Conservation (phyloP, 257 asterid species). For the Ophiorrhiza pumila region DNA sequence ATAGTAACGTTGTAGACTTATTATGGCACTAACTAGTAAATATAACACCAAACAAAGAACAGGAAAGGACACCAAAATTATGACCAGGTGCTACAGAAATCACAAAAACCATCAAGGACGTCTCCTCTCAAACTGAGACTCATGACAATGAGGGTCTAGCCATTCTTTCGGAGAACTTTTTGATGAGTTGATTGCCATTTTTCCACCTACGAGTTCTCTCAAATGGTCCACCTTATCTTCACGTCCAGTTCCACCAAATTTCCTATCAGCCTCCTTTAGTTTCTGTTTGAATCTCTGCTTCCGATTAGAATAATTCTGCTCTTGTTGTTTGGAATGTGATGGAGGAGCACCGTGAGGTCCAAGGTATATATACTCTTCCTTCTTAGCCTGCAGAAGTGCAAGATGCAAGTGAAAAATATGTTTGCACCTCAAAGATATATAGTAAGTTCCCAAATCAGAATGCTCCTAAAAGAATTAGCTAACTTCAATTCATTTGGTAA, state of each 20-base stretch:
- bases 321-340: constrained; percentile 64
- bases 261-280: constrained; percentile 73
- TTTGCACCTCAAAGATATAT: background rate
- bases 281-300: constrained; percentile 77
- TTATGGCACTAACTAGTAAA: constrained; percentile 8
- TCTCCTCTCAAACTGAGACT: constrained; percentile 68
- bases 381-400: constrained; percentile 35
- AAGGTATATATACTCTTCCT: constrained; percentile 75
- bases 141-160: constrained; percentile 96
- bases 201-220: constrained; percentile 85
- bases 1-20: constrained; percentile 9
- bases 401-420: background rate
- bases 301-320: constrained; percentile 44
- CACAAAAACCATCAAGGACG: constrained; percentile 20
- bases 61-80: background rate
- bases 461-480: background rate
- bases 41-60: constrained; percentile 1
- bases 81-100: background rate
- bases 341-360: constrained; percentile 99
- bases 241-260: constrained; percentile 56
- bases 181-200: constrained; percentile 36
- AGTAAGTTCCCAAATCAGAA: background rate
- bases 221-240: constrained; percentile 76
- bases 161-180: constrained; percentile 68
- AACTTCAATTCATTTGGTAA: background rate